Base-by-base conservation (phyloP, 441 rosid genomes). In the Adansonia gregorii region DNA sequence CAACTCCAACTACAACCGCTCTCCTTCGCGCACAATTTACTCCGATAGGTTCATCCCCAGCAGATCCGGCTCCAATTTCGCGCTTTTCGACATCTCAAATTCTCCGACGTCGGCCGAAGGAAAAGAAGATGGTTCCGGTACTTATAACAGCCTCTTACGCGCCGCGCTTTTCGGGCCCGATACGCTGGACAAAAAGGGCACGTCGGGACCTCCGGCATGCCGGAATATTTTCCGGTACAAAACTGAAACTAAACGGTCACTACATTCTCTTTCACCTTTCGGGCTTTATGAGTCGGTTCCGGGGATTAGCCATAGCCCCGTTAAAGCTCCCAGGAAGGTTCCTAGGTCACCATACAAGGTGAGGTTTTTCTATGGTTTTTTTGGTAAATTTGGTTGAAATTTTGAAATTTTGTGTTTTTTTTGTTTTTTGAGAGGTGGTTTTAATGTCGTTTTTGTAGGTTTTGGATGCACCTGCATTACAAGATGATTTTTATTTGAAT, bases 401-500 rank as follows among this genome's bases (percentile, higher is more conserved):
- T 77, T 59, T 0, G 35, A 61, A 35, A 35, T 35, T 35, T 35
- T 35, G 41, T 5, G 41, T 6, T 24, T 52, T 27, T 39, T 6
- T 39, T 2, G 9, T 6, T 10, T 27, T 48, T n/a, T 79, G 67
- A 9, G 55, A 6, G n/a, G 2, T 56, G 19, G 45, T 35, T 35
- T 39, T 80, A 14, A 54, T 67, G 39, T 49, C 55, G 48, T 71
- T 78, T 39, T 58, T 74, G 71, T 83, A 96, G 99, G 94, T 96
- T 74, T 78, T 96, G 90, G 99, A 96, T 82, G 99, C 99, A 22
- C 98, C 98, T 3, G 94, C 98, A 51, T 81, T 96, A 88, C 97
- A 94, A 86, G 99, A 94, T 89, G 99, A 97, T 88, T 97, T 92
- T 83, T 97, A 97, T 82, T 88, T 94, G 87, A 97, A 97, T 83